These are phyloP conservation scores for Gaertneriomyces sp. DNA, from an alignment of 192 early-diverging fungal genomes.

Conservation along the genomic window DNA sequence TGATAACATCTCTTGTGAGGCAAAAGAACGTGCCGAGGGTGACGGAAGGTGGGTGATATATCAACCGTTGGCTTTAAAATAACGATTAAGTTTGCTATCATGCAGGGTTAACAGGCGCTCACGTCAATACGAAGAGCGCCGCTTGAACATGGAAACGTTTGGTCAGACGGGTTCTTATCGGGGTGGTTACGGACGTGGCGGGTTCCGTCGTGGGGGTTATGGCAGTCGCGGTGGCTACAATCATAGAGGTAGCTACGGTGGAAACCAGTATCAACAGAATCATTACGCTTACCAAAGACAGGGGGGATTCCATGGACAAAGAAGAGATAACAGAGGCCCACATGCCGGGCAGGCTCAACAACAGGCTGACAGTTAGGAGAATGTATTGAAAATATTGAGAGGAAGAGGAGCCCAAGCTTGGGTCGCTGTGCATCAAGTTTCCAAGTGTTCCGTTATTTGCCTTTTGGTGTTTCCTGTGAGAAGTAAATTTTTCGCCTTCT, in stretches of 20 bases:
- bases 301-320: neutral
- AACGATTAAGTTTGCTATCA: conserved; percentile 1
- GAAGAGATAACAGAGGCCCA: neutral
- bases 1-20: conserved; percentile 97
- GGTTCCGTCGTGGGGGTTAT: conserved; percentile 29
- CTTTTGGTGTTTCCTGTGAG: too few species aligned
- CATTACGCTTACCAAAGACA: conserved; percentile 2
- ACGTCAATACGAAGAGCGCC: conserved; percentile 79
- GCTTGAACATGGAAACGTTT: conserved; percentile 95
- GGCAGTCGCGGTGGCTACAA: conserved; percentile 20
- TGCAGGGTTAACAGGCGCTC: conserved; percentile 55
- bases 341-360: neutral
- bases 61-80: neutral
- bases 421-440: neutral
- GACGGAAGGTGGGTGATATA: conserved; percentile 46
- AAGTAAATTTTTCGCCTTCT: too few species aligned
- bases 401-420: neutral
- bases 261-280: conserved; percentile 15
- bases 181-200: conserved; percentile 25
- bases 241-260: conserved; percentile 9
- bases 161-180: conserved; percentile 60
- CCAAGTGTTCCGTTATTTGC: too few species aligned
- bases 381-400: too few species aligned
- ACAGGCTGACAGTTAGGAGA: neutral
- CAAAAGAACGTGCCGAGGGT: conserved; percentile 73